Evolutionary conservation across 1,284 basidiomycete species (phyloP).

Genomic region (Ceraceosorus bombacis): DNA sequence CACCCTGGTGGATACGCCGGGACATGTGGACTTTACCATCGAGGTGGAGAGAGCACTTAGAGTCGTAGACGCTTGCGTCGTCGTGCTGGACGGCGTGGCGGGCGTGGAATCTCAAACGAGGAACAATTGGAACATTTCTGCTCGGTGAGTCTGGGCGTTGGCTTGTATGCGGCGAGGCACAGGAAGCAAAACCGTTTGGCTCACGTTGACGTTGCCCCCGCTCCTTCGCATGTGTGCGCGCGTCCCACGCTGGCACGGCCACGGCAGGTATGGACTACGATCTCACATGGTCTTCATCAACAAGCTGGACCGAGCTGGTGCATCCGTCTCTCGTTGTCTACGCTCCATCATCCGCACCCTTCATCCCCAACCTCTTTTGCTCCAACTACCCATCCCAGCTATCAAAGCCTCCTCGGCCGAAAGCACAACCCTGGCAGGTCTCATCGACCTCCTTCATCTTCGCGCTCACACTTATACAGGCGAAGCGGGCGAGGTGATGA

Average conservation of each 20-base stretch:
- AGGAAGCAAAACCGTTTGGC: slow-evolving; percentile 63
- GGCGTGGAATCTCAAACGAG: slow-evolving; percentile 83
- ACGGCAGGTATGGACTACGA: no score
- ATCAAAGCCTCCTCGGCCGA: no score
- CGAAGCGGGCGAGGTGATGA: slow-evolving; percentile 32
- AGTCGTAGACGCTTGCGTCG: slow-evolving; percentile 78
- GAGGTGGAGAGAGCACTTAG: slow-evolving; percentile 85
- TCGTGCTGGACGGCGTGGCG: slow-evolving; percentile 80
- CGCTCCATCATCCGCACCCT: no score
- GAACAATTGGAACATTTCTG: slow-evolving; percentile 76
- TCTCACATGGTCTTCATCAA: no score
- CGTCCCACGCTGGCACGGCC: slow-evolving; percentile 59
- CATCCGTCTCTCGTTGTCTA: no score
- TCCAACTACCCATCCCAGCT: no score
- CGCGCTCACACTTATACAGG: slow-evolving; percentile 49
- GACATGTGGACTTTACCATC: slow-evolving; percentile 89
- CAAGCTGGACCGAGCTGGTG: no score
- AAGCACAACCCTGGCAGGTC: no score
- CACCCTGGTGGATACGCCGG: slow-evolving; percentile 82
- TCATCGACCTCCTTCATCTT: no score
- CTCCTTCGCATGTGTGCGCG: slow-evolving; percentile 60
- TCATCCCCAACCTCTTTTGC: no score
- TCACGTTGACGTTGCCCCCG: slow-evolving; percentile 67
- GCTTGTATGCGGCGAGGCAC: slow-evolving; percentile 50
- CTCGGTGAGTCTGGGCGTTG: slow-evolving; percentile 57